Base-by-base conservation (phyloP, 2,329 filamentous ascomycete species). In the Colletotrichum viniferum region DNA sequence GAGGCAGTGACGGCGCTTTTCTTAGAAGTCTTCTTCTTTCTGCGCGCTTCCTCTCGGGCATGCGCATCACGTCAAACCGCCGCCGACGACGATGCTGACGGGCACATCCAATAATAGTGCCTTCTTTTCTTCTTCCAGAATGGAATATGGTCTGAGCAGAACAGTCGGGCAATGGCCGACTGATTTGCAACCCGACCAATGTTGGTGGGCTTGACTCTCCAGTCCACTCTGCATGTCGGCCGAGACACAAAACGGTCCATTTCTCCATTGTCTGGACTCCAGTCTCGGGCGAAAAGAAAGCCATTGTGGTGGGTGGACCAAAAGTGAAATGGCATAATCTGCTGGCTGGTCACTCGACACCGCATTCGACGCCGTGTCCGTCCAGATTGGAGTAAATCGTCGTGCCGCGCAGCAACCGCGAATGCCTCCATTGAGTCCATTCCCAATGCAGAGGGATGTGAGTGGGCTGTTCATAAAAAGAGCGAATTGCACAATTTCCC, bases 401-500 rank as follows among this genome's bases (percentile, higher is more conserved):
- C 21, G 34, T 68, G 65, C 65, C 43, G 52, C 43, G 65, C 43
- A 18, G 63, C 60, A 73, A 36, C 10, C 55, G 38, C 36, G 30
- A 68, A 18, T 55, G 48, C 52, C 60, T 61, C 71, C 60, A 74
- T 62, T 55, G 48, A 36, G 52, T 61, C 71, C 60, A 74, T 62
- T 60, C 69, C 69, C 32, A 26, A 75, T 64, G 7, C 43, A 64
- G 58, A 18, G 13, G 34, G 14, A 28, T 61, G 63, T 32, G 73
- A 34, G 73, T 73, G 73, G 63, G 58, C 64, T 64, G 43, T 76
- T 76, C 74, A 76, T 76, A 76, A 76, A 48, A 71, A 52, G 58
- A 21, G 58, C 55, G 64, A 43, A 74, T 71, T 76, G 65, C 74
- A 76, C 38, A 76, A 76, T 76, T 71, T 76, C 65, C 73, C 74